These are phyloP conservation scores for Emergomyces pasteurianus DNA, from an alignment of 2,329 filamentous ascomycete species.

Conservation along the genomic window DNA sequence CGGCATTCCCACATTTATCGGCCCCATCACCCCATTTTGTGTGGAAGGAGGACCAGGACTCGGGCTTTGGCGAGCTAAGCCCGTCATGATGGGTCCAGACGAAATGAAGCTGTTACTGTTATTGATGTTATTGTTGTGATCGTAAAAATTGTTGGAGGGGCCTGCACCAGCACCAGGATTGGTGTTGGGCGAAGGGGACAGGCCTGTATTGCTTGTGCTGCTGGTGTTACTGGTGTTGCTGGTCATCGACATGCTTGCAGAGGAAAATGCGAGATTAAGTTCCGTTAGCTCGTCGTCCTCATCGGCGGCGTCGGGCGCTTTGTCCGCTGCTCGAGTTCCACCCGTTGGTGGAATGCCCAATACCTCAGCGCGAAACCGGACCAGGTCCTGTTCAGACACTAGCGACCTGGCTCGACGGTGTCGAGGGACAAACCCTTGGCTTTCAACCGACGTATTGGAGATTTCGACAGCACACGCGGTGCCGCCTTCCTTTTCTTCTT, in stretches of 20 bases:
- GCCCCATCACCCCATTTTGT: conserved; percentile 9
- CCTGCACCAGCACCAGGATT: conserved; percentile 5
- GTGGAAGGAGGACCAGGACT: conserved; percentile 13
- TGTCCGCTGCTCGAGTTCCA: conserved; percentile 1
- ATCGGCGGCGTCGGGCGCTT: not conserved
- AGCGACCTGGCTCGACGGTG: conserved; percentile 11
- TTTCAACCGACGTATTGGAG: conserved; percentile 3
- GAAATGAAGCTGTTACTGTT: conserved; percentile 18
- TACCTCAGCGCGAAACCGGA: conserved; percentile 11
- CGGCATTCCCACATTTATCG: conserved; percentile 27
- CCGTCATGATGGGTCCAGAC: conserved; percentile 3
- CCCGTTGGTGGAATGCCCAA: conserved; percentile 5
- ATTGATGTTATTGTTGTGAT: conserved; percentile 19
- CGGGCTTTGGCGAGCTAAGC: conserved; percentile 23
- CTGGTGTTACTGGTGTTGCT: conserved; percentile 1
- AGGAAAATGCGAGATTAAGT: conserved; percentile 25
- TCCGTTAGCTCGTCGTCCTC: conserved; percentile 18
- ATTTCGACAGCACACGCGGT: conserved; percentile 5
- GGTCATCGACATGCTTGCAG: conserved; percentile 9
- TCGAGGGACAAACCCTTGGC: conserved; percentile 4
- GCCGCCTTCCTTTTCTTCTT: not conserved
- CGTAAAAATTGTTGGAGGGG: conserved; percentile 23
- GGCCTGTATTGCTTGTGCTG: not conserved
- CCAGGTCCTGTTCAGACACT: conserved; percentile 9
- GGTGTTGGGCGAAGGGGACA: not conserved